Conservation (phyloP, 73 alveolate genomes). For the Loxodes magnus region DNA sequence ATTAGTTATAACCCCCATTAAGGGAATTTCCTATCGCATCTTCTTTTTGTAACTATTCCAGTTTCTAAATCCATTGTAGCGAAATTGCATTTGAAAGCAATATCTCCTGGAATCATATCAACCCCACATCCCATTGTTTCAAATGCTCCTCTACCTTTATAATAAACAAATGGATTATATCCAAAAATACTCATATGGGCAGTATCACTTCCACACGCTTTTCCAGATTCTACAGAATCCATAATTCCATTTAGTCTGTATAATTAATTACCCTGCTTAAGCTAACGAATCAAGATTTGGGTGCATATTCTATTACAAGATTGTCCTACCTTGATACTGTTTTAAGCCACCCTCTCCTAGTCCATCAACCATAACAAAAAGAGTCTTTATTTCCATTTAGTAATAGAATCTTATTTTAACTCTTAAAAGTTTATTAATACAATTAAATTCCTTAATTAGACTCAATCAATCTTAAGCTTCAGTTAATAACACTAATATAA, state of each 20-base stretch:
- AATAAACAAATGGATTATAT: slow-evolving; percentile 46
- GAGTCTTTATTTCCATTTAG: slow-evolving; percentile 11
- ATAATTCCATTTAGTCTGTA: slow-evolving; percentile 38
- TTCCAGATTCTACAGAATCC: slow-evolving; percentile 77
- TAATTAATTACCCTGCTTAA: slow-evolving; percentile 19
- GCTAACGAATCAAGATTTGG: slow-evolving; percentile 49
- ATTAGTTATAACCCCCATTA: slow-evolving; percentile 65
- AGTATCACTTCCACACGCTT: slow-evolving; percentile 77
- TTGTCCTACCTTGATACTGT: slow-evolving; percentile 31
- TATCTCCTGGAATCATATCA: slow-evolving; percentile 47
- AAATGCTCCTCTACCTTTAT: slow-evolving; percentile 76
- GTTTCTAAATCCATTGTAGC: slow-evolving; percentile 54
- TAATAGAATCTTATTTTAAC: too few species aligned
- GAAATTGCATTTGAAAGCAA: slow-evolving; percentile 75
- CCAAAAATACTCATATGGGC: slow-evolving; percentile 79
- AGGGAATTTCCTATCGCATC: slow-evolving; percentile 62
- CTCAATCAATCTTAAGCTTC: too few species aligned
- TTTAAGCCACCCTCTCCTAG: slow-evolving; percentile 39
- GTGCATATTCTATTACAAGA: slow-evolving; percentile 31
- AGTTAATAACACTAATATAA: too few species aligned
- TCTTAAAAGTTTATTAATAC: too few species aligned
- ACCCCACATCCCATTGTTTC: slow-evolving; percentile 81
- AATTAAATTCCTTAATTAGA: too few species aligned
- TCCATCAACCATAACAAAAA: slow-evolving; percentile 58
- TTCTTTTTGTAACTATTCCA: slow-evolving; percentile 49